phyloP scores from a whole-genome alignment of 2,329 filamentous ascomycete genomes.

The Biscogniauxia sp. region DNA sequence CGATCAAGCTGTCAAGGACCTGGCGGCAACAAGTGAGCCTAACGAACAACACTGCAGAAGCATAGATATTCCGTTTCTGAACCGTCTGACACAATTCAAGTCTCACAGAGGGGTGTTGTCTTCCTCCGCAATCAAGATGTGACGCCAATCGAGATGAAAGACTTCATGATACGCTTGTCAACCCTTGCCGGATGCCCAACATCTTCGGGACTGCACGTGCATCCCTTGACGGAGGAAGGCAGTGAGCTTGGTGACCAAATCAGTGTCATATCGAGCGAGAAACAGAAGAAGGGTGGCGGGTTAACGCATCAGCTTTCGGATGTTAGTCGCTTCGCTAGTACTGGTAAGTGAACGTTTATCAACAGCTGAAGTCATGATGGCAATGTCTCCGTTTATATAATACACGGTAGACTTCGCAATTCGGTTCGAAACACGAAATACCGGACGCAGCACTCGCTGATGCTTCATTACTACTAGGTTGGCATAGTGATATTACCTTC shows the following conservation, averaged over 20 bases:
- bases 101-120: conserved; percentile 49
- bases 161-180: conserved; percentile 44
- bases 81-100: conserved; percentile 16
- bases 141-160: conserved; percentile 42
- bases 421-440: no score
- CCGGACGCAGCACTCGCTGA: no score
- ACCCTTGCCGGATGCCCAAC: conserved; percentile 44
- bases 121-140: conserved; percentile 50
- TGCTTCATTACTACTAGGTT: conserved; percentile 29
- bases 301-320: conserved; percentile 50
- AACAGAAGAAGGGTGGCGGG: conserved; percentile 53
- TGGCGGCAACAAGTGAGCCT: conserved; percentile 29
- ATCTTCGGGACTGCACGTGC: conserved; percentile 51
- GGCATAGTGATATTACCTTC: conserved; percentile 55
- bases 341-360: background rate
- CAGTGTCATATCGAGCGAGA: conserved; percentile 54
- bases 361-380: no score
- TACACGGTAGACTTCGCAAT: no score
- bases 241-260: conserved; percentile 55
- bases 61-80: background rate
- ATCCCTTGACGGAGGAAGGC: conserved; percentile 51
- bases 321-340: conserved; percentile 46
- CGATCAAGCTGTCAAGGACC: conserved; percentile 18
- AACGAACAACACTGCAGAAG: background rate
- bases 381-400: no score